A percentile compares a stretch with the other conserved stretches of the same genome.
Evolutionary conservation across 345 rosid species (phyloP).

Genomic region (Lumnitzera racemosa): DNA sequence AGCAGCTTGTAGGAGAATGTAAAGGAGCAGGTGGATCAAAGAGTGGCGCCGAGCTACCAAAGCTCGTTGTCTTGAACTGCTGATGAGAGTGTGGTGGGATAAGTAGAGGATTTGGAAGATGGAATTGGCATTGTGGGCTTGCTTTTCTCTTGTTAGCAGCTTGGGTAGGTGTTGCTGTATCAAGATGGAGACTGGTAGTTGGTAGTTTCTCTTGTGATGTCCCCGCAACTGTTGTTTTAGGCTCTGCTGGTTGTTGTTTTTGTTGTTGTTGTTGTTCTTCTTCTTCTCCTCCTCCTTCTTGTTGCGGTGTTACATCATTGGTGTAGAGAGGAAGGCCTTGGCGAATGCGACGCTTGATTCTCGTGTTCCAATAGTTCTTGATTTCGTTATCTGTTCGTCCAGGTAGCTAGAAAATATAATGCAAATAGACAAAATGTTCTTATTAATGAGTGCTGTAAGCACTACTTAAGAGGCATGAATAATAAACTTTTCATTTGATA

Average conservation of each 20-base stretch:
- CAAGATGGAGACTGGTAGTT: no score
- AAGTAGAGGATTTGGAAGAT: constrained; percentile 24
- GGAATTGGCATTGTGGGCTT: not conserved
- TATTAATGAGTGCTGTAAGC: not conserved
- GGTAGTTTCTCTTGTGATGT: no score
- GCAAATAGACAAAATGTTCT: constrained; percentile 4
- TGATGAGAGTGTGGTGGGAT: constrained; percentile 18
- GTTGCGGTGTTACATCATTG: constrained; percentile 41
- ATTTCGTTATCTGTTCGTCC: constrained; percentile 78
- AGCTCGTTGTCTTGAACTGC: constrained; percentile 1
- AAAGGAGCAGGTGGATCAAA: constrained; percentile 6
- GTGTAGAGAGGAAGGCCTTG: constrained; percentile 62
- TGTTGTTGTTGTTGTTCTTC: no score
- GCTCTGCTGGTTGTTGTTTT: no score
- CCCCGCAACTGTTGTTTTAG: no score
- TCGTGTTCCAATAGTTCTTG: constrained; percentile 70
- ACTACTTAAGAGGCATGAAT: not conserved
- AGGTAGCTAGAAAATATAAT: constrained; percentile 30
- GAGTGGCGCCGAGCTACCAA: constrained; percentile 26
- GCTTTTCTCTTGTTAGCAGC: not conserved
- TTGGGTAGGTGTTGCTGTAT: constrained; percentile 6
- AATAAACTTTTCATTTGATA: not conserved
- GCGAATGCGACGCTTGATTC: constrained; percentile 55
- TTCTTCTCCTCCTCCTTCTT: constrained; percentile 1
- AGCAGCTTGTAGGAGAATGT: constrained; percentile 12